Evolutionary conservation across 2,329 filamentous ascomycete species (phyloP).

Genomic region (Alternaria panax): DNA sequence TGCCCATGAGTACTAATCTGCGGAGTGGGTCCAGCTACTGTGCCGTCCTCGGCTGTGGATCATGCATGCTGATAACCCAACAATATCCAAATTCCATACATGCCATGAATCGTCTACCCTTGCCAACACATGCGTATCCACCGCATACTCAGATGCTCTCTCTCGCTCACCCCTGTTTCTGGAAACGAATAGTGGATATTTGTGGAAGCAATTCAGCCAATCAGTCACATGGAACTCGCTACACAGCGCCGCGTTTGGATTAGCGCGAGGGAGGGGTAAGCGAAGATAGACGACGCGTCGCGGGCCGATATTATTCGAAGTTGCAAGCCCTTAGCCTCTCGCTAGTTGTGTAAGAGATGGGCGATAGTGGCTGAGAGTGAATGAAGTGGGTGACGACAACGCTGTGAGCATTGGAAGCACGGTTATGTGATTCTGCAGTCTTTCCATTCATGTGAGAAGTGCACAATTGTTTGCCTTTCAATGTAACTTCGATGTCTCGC

Average conservation of each 20-base stretch:
- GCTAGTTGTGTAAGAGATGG: not conserved
- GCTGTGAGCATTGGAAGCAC: not conserved
- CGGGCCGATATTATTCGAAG: not conserved
- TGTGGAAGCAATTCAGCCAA: not conserved
- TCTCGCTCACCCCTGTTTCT: slow-evolving; percentile 24
- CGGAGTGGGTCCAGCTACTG: not conserved
- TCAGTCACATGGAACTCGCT: not conserved
- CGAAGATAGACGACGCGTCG: slow-evolving; percentile 2
- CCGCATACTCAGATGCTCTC: slow-evolving; percentile 6
- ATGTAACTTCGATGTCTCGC: not conserved
- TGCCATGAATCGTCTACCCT: slow-evolving; percentile 14
- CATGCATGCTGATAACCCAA: not conserved
- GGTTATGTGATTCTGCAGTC: not conserved
- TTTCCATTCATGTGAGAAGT: not conserved
- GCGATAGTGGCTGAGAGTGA: not conserved
- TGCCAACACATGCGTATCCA: slow-evolving; percentile 8
- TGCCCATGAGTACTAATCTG: not conserved
- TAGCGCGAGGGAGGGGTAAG: not conserved
- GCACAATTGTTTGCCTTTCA: not conserved
- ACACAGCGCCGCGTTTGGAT: not conserved
- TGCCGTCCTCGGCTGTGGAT: not conserved
- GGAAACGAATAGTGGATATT: slow-evolving; percentile 4
- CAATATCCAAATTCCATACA: not conserved
- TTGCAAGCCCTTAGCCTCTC: not conserved
- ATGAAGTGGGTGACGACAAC: not conserved